Evolutionary conservation across 108 stramenopile species (phyloP).

Genomic region (Craspedostauros australis): DNA sequence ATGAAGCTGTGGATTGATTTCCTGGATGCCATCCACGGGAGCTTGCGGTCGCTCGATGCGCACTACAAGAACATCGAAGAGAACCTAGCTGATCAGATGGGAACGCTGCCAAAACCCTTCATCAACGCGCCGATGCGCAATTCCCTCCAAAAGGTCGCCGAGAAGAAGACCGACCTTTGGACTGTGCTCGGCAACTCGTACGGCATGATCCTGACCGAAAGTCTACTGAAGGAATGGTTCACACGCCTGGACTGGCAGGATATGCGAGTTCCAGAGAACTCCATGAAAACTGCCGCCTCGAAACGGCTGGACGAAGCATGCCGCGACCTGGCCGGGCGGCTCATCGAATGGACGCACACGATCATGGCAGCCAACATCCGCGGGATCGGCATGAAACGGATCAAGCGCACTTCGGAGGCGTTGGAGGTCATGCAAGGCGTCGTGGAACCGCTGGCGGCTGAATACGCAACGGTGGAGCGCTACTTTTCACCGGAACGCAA

Average conservation of each 20-base stretch:
- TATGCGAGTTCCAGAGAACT: not conserved
- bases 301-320: conserved; percentile 15
- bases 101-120: conserved; percentile 9
- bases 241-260: conserved; percentile 11
- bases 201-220: not conserved
- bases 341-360: conserved; percentile 16
- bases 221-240: conserved; percentile 12
- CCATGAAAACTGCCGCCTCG: not conserved
- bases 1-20: conserved; percentile 13
- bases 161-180: conserved; percentile 7
- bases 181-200: conserved; percentile 1
- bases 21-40: conserved; percentile 5
- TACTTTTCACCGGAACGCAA: conserved; percentile 22
- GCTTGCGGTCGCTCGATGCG: conserved; percentile 2
- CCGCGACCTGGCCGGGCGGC: not conserved
- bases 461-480: conserved; percentile 19
- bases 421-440: conserved; percentile 9
- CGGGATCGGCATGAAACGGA: conserved; percentile 10
- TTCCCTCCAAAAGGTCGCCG: conserved; percentile 1
- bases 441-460: conserved; percentile 8
- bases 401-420: conserved; percentile 1
- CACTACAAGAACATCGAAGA: conserved; percentile 13
- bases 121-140: conserved; percentile 4
- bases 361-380: conserved; percentile 7
- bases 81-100: conserved; percentile 14